phyloP scores from a whole-genome alignment of 208 protist species.

The Zelonia costaricensis region DNA sequence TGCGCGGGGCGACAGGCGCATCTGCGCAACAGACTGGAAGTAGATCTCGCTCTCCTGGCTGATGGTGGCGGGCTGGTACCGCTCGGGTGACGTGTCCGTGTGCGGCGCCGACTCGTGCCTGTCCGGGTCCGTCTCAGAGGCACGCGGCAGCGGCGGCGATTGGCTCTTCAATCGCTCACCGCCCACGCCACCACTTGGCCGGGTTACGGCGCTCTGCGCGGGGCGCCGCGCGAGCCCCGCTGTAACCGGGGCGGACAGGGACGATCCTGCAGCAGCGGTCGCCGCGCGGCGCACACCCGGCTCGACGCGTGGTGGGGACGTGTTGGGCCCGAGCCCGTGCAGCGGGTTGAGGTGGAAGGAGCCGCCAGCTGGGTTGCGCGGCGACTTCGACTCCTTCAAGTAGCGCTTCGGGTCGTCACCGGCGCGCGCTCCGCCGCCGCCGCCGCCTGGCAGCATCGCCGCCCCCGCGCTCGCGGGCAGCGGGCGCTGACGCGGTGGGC shows the following conservation, averaged over 20 bases:
- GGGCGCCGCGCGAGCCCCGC: not conserved
- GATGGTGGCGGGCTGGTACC: not conserved
- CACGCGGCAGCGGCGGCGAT: not conserved
- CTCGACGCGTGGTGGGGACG: not conserved
- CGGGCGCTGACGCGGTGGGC: not conserved
- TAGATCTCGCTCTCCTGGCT: conserved; percentile 14
- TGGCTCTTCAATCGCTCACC: not conserved
- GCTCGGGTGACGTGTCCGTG: not conserved
- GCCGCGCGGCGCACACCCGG: not conserved
- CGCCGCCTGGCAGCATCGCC: no score
- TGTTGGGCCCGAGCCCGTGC: conserved; percentile 1
- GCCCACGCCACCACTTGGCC: no score
- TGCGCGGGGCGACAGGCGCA: conserved; percentile 7
- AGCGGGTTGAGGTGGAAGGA: conserved; percentile 38
- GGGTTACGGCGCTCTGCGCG: no score
- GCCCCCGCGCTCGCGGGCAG: no score
- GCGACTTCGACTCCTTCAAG: conserved; percentile 15
- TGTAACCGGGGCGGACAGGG: not conserved
- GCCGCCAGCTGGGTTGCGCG: conserved; percentile 17
- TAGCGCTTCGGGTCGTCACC: not conserved
- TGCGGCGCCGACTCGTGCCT: conserved; percentile 3
- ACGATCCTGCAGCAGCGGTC: not conserved
- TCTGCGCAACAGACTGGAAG: conserved; percentile 8
- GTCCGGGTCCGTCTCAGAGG: not conserved
- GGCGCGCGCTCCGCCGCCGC: not conserved